phyloP scores from a whole-genome alignment of 208 protist species.

The Acanthamoeba pearcei region DNA sequence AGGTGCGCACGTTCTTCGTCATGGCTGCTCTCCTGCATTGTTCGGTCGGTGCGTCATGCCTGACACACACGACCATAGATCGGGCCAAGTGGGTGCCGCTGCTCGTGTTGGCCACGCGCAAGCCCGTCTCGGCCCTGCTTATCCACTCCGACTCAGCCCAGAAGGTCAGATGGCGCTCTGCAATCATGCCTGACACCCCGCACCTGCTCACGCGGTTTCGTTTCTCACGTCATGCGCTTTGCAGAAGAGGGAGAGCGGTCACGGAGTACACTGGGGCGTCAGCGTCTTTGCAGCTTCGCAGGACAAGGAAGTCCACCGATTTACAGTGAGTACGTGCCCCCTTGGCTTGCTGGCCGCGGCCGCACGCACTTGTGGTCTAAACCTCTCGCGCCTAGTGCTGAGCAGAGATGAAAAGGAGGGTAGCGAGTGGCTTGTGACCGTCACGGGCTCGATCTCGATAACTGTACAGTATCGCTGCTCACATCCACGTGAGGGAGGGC shows the following conservation, averaged over 20 bases:
- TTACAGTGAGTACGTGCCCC: neutral
- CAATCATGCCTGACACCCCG: neutral
- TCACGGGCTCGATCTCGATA: conserved; percentile 5
- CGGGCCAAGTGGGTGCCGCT: neutral
- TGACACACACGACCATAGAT: neutral
- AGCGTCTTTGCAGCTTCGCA: conserved; percentile 37
- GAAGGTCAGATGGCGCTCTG: neutral
- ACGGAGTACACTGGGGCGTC: conserved; percentile 31
- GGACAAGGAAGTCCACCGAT: conserved; percentile 37
- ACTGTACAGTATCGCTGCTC: neutral
- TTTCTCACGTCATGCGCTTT: neutral
- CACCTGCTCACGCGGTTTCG: neutral
- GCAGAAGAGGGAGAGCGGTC: neutral
- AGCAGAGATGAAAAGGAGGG: conserved; percentile 26
- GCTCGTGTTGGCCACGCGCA: conserved; percentile 17
- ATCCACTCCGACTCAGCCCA: conserved; percentile 8
- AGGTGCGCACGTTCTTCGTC: neutral
- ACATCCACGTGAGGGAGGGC: too few relatives aligned
- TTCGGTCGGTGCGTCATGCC: neutral
- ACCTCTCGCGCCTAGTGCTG: neutral
- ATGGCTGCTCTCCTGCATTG: neutral
- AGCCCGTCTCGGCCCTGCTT: neutral
- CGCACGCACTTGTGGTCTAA: neutral
- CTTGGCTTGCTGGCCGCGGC: neutral
- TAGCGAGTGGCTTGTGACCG: neutral